These are phyloP conservation scores for Daedaleopsis sinensis DNA, from an alignment of 768 basidiomycete species.

Conservation along the genomic window DNA sequence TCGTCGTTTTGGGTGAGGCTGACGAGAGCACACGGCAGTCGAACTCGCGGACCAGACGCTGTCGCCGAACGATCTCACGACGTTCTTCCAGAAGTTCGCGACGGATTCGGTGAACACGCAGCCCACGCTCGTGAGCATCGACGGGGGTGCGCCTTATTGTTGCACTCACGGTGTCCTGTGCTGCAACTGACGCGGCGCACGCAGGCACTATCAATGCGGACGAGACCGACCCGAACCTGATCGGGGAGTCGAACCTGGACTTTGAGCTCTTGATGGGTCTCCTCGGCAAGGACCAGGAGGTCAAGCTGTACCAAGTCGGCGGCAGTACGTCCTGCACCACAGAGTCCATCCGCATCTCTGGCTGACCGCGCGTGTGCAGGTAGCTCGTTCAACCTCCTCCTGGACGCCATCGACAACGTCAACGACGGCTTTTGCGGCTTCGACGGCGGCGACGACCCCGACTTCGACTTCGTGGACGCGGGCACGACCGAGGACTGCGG, in stretches of 20 bases:
- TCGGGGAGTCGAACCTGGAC: conserved; percentile 76
- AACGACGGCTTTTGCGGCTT: conserved; percentile 47
- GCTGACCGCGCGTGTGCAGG: conserved; percentile 27
- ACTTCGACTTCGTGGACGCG: conserved; percentile 45
- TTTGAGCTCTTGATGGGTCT: conserved; percentile 70
- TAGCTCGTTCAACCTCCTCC: conserved; percentile 46
- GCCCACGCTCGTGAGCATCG: conserved; percentile 37
- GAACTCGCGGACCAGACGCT: conserved; percentile 45
- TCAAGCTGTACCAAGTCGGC: conserved; percentile 25
- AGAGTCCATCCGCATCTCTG: conserved; percentile 1
- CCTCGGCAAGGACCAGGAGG: conserved; percentile 17
- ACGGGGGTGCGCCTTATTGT: conserved; percentile 35
- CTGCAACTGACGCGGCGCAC: neutral
- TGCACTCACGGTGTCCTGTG: neutral
- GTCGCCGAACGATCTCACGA: conserved; percentile 42
- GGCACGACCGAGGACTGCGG: conserved; percentile 40
- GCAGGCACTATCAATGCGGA: conserved; percentile 21
- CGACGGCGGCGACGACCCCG: conserved; percentile 48
- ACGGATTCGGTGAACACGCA: conserved; percentile 38
- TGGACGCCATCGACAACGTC: conserved; percentile 47
- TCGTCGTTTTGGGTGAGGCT: neutral
- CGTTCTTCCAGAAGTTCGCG: conserved; percentile 44
- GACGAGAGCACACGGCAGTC: no score
- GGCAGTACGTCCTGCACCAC: neutral
- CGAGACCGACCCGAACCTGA: conserved; percentile 42